Percentiles rank a stretch among this genome's conserved stretches.
Conservation (phyloP, 768 basidiomycete species). For the Russula vinacea region DNA sequence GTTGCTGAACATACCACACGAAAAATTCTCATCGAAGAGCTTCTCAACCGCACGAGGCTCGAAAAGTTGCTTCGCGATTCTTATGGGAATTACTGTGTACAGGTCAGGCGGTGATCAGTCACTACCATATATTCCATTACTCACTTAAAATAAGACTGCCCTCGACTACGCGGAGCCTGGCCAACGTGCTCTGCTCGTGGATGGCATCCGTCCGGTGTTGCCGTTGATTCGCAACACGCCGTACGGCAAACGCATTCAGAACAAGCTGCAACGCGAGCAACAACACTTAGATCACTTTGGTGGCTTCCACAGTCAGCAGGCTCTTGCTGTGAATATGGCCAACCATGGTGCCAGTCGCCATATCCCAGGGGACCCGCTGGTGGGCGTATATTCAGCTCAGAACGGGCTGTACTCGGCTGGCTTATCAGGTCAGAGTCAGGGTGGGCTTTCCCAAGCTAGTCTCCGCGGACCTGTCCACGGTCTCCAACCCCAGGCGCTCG, state of each 20-base stretch:
- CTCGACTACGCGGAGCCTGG: slow-evolving; percentile 95
- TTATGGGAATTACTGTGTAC: slow-evolving; percentile 94
- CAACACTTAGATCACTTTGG: slow-evolving; percentile 61
- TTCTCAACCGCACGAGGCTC: slow-evolving; percentile 88
- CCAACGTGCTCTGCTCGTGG: slow-evolving; percentile 89
- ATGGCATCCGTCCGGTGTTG: slow-evolving; percentile 96
- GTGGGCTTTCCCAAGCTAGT: slow-evolving; percentile 37
- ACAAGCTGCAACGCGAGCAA: slow-evolving; percentile 92
- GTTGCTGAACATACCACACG: slow-evolving; percentile 95
- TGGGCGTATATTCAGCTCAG: slow-evolving; percentile 64
- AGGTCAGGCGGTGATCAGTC: slow-evolving; percentile 45
- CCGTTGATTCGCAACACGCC: slow-evolving; percentile 99
- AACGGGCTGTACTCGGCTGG: slow-evolving; percentile 61
- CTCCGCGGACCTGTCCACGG: slow-evolving; percentile 49
- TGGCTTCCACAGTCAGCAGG: slow-evolving; percentile 57
- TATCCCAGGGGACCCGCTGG: slow-evolving; percentile 51
- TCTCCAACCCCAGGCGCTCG: slow-evolving; percentile 70
- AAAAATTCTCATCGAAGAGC: slow-evolving; percentile 91
- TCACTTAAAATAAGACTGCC: slow-evolving; percentile 69
- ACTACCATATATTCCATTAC: slow-evolving; percentile 5
- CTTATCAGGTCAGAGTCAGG: slow-evolving; percentile 56
- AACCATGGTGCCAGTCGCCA: slow-evolving; percentile 54
- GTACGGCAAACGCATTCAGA: slow-evolving; percentile 98
- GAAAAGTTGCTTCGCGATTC: slow-evolving; percentile 96
- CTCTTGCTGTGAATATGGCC: slow-evolving; percentile 54